Evolutionary conservation across 306 rosid genomes (phyloP).

Genomic region (Malus fusca): DNA sequence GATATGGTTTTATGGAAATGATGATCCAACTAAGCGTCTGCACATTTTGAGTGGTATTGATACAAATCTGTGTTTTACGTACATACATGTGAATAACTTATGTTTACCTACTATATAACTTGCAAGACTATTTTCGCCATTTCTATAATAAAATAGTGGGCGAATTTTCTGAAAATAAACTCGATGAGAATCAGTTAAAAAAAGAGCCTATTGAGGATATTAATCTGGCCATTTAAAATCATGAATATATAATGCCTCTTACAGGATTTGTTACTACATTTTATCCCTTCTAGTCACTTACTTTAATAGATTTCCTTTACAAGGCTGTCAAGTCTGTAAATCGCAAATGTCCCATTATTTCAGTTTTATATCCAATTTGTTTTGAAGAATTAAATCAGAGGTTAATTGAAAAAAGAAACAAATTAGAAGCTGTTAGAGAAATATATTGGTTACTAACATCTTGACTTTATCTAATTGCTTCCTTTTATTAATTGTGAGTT

Average conservation of each 20-base stretch:
- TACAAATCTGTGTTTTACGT: neutral
- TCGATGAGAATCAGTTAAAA: neutral
- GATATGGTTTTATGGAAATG: slow-evolving; percentile 98
- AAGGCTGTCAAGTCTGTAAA: neutral
- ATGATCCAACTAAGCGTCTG: slow-evolving; percentile 84
- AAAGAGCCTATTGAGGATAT: neutral
- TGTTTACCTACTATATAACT: neutral
- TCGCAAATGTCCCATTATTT: neutral
- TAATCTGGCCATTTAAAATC: neutral
- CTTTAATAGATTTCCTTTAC: neutral
- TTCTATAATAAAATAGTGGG: neutral
- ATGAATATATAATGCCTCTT: neutral
- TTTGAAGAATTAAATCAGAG: neutral
- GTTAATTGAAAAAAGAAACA: neutral
- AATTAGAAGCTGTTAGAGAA: neutral
- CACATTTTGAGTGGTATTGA: slow-evolving; percentile 70
- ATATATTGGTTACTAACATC: neutral
- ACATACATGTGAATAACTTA: neutral
- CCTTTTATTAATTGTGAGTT: no score
- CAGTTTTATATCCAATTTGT: neutral
- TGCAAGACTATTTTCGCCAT: neutral
- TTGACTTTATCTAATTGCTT: no score
- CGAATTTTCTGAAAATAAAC: neutral
- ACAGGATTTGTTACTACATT: neutral
- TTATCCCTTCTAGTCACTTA: neutral